Conservation (phyloP, 352 stramenopile species). For the Blastocystis sp. region DNA sequence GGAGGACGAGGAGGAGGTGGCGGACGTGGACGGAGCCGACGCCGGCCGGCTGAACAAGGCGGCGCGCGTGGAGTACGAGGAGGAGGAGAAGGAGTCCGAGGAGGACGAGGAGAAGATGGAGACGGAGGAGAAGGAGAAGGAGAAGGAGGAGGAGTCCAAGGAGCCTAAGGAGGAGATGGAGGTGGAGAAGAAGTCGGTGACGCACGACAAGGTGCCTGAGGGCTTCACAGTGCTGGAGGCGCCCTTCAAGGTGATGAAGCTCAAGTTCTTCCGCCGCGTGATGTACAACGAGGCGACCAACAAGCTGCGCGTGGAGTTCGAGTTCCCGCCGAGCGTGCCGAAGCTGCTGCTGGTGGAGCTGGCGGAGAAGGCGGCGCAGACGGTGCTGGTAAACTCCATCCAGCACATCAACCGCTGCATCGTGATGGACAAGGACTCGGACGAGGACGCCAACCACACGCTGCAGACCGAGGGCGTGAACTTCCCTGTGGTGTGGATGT, state of each 20-base stretch:
- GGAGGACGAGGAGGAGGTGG: slow-evolving; percentile 80
- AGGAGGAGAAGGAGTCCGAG: slow-evolving; percentile 72
- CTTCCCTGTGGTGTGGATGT: slow-evolving; percentile 93
- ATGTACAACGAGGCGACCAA: slow-evolving; percentile 79
- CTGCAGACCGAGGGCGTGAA: slow-evolving; percentile 92
- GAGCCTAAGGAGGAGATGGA: slow-evolving; percentile 73
- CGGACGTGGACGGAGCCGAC: slow-evolving; percentile 80
- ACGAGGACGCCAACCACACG: slow-evolving; percentile 71
- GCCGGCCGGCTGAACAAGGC: slow-evolving; percentile 79
- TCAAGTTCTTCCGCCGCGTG: slow-evolving; percentile 78
- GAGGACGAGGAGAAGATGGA: slow-evolving; percentile 70
- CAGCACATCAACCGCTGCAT: slow-evolving; percentile 83
- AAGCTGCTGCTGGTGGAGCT: slow-evolving; percentile 83
- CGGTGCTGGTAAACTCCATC: slow-evolving; percentile 82
- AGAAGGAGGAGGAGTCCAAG: slow-evolving; percentile 73
- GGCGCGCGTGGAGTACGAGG: slow-evolving; percentile 80
- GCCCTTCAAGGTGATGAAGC: slow-evolving; percentile 71
- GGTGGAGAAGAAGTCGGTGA: background rate
- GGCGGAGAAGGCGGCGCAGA: slow-evolving; percentile 80
- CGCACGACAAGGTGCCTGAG: slow-evolving; percentile 26
- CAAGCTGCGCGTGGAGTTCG: slow-evolving; percentile 81
- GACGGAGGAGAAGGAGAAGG: slow-evolving; percentile 12
- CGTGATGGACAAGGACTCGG: slow-evolving; percentile 78
- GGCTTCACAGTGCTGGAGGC: slow-evolving; percentile 69
- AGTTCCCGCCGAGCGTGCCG: slow-evolving; percentile 83